Percentiles rank a stretch among this genome's conserved stretches.
Conservation (phyloP, 1,284 basidiomycete genomes). For the Cryptococcus sp. region DNA sequence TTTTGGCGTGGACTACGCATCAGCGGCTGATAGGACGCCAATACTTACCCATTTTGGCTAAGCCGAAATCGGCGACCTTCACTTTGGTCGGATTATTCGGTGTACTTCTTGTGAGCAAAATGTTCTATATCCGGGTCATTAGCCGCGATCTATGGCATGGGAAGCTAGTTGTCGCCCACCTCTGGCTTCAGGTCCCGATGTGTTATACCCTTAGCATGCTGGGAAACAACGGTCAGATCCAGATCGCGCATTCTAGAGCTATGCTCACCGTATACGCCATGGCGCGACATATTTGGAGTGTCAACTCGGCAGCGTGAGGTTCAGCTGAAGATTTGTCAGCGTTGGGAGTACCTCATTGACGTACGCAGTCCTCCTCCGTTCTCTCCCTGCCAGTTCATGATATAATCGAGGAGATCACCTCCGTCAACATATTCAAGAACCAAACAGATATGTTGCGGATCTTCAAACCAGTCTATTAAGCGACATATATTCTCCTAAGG, state of each 20-base stretch:
- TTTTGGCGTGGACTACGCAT: slow-evolving; percentile 38
- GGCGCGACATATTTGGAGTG: slow-evolving; percentile 50
- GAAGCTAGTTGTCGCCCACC: slow-evolving; percentile 45
- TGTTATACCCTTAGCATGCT: slow-evolving; percentile 59
- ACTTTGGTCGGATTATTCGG: slow-evolving; percentile 29
- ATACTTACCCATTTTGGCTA: slow-evolving; percentile 78
- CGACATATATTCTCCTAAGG: slow-evolving; percentile 71
- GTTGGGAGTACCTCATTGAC: not conserved
- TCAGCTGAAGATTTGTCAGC: slow-evolving; percentile 37
- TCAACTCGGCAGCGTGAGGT: slow-evolving; percentile 40
- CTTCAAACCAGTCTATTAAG: slow-evolving; percentile 74
- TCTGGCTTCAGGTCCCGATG: slow-evolving; percentile 94
- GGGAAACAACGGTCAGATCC: slow-evolving; percentile 12
- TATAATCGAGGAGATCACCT: slow-evolving; percentile 83
- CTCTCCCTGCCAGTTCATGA: slow-evolving; percentile 56
- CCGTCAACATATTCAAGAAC: slow-evolving; percentile 67
- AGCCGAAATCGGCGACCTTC: slow-evolving; percentile 83
- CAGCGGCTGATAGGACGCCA: slow-evolving; percentile 13
- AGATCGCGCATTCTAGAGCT: not conserved
- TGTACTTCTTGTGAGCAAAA: slow-evolving; percentile 45
- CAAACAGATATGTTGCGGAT: slow-evolving; percentile 64
- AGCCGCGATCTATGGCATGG: slow-evolving; percentile 3
- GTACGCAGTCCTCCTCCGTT: slow-evolving; percentile 60
- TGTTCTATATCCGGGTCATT: slow-evolving; percentile 40
- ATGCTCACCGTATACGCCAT: slow-evolving; percentile 52